Conservation (phyloP, 225 moss, liverwort and hornwort species). For the Thuidium tamariscinum region DNA sequence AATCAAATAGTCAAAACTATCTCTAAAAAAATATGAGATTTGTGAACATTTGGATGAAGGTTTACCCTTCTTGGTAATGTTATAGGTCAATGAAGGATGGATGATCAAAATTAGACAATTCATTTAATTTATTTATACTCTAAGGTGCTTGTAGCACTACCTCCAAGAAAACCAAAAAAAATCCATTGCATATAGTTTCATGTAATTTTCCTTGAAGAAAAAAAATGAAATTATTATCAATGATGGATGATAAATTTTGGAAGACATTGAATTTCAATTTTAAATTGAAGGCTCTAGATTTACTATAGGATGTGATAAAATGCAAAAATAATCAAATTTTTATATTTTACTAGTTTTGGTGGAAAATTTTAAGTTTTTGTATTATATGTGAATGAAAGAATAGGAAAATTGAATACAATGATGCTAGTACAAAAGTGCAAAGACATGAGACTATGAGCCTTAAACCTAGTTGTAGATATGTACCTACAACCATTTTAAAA, state of each 20-base stretch:
- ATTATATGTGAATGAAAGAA: accelerated
- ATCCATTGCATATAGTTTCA: accelerated
- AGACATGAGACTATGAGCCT: no score
- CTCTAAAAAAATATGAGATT: not conserved
- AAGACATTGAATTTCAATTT: not conserved
- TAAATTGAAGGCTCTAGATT: accelerated
- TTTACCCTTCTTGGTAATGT: accelerated
- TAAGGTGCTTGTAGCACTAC: accelerated
- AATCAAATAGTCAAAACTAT: accelerated
- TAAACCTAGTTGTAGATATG: no score
- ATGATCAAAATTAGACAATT: not conserved
- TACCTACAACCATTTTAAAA: no score
- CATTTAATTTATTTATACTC: accelerated
- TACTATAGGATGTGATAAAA: accelerated
- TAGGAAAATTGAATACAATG: not conserved
- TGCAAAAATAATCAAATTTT: not conserved
- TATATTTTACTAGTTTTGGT: accelerated
- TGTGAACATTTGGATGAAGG: not conserved
- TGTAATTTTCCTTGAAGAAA: accelerated
- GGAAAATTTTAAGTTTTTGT: no score
- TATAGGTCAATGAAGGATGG: not conserved
- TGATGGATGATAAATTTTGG: not conserved
- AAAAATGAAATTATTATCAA: not conserved
- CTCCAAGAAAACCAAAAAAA: accelerated
- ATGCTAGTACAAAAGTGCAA: no score